Base-by-base conservation (phyloP, 768 basidiomycete species). In the Phylloporus rhodoxanthus region DNA sequence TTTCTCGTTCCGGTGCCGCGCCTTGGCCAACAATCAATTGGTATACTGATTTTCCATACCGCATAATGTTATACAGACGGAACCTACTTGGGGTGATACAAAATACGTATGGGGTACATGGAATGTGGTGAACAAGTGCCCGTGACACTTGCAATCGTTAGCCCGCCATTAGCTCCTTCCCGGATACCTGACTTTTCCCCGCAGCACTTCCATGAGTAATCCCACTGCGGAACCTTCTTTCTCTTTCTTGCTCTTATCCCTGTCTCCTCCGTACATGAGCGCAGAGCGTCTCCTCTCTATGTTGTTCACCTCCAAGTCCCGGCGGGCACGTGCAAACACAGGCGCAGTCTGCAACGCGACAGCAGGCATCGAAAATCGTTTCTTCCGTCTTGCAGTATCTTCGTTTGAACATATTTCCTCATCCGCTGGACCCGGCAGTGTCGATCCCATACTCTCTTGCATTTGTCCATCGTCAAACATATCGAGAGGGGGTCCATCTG, bases 301-400 rank as follows among this genome's bases (percentile, higher is more conserved):
- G 4, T 8, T 50, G 10, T 43, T 55, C 28, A 47, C 61, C 19
- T 54, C 58, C 14, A 19, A 33, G 38, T 54, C 53, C 44, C 48
- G 68, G 33, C 60, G 56, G 3, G 79, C 77, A 17, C 79, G 75
- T 19, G 84, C 78, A 25, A 81, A 84, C 13, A 90, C 86, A 15
- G 77, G 80, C 26, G 81, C 80, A 26, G 81, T 81, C 55, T 89
- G 86, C 63, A 90, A 55, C 32, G 84, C 86, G 32, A 91, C 72
- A n/a, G 85, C 85, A 40, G 87, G 85, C 43, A 85, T 52, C 43
- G 88, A 89, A 58, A 88, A 88, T 33, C 85, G 77, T 61, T 87
- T 85, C 58, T 72, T 72, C 58, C 80, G 65, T 56, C 83, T 69
- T 38, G 75, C 76, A 0, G 84, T 85, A 53, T 85, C 77, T 61